Evolutionary conservation across 2,329 filamentous ascomycete species (phyloP), one percentile per base, ranked within the genome.

Genomic region (Fusarium graminum): DNA sequence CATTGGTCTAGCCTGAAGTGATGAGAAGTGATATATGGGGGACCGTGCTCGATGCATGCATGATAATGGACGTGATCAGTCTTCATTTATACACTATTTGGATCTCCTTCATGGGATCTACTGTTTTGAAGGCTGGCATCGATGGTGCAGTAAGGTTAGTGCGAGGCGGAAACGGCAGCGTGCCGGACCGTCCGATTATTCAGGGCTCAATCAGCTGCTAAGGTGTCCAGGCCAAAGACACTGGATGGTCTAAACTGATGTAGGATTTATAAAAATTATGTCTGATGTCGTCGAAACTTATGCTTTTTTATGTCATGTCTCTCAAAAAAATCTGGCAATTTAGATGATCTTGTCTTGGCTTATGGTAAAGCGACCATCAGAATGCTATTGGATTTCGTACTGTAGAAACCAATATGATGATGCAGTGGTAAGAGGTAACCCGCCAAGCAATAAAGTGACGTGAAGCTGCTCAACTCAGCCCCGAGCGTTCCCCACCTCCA

Each of bases 401-500:
- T 8, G 34, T 28, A 29, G 34, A 12, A 17, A 36, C 34, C 34
- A 36, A 36, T 19, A 30, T 26, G 28, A 26, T 40, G 34, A 41
- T 36, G 39, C 29, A n/a, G n/a, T 36, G 8, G 38, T 32, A n/a
- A 25, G 65, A 67, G 64, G 64, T 52, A 65, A 11, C 65, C 61
- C 43, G 46, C 50, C 44, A 56, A 57, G 38, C 44, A 46, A 32
- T 16, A 36, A 36, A 47, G 46, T 53, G 45, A 61, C 39, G 47
- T 61, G 52, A 43, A 45, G 57, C 55, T 43, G 40, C 44, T 38
- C 56, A 51, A 45, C 45, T 47, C 45, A 45, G 53, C 61, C 49
- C 46, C 62, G 14, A 56, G 46, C 55, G 46, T 58, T 68, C 50
- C 49, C 54, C 64, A 68, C 56, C 51, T 45, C 25, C 57, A 44